phyloP scores from a whole-genome alignment of 2,329 filamentous ascomycete genomes.

The Phaeosphaeria sp. region DNA sequence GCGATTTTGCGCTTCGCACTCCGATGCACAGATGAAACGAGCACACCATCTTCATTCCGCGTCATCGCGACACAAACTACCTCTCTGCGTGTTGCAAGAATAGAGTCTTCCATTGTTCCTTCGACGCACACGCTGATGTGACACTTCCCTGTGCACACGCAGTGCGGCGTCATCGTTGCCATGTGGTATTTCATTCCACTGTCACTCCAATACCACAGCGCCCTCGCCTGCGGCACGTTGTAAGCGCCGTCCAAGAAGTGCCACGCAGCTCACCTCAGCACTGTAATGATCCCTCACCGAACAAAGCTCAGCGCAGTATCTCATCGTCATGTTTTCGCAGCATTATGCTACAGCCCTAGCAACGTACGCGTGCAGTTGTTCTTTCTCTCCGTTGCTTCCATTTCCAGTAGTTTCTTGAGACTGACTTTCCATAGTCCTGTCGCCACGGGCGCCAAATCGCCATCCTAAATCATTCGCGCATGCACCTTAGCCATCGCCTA shows the following conservation, averaged over 20 bases:
- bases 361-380: background rate
- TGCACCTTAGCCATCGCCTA: constrained; percentile 8
- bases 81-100: background rate
- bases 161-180: background rate
- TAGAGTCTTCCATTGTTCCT: background rate
- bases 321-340: background rate
- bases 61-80: background rate
- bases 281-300: constrained; percentile 7
- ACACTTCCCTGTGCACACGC: background rate
- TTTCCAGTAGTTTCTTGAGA: background rate
- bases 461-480: background rate
- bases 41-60: constrained; percentile 2
- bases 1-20: constrained; percentile 7
- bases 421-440: background rate
- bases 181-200: background rate
- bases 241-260: constrained; percentile 26
- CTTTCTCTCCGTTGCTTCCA: background rate
- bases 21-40: constrained; percentile 5
- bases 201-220: background rate
- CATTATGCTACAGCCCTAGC: background rate
- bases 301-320: background rate
- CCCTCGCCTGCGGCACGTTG: constrained; percentile 1
- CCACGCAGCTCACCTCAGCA: constrained; percentile 15
- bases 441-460: background rate
- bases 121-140: background rate